Evolutionary conservation across 106 monocot genomes (phyloP), one percentile per base, ranked within the genome.

Genomic region (Phalaenopsis equestris): DNA sequence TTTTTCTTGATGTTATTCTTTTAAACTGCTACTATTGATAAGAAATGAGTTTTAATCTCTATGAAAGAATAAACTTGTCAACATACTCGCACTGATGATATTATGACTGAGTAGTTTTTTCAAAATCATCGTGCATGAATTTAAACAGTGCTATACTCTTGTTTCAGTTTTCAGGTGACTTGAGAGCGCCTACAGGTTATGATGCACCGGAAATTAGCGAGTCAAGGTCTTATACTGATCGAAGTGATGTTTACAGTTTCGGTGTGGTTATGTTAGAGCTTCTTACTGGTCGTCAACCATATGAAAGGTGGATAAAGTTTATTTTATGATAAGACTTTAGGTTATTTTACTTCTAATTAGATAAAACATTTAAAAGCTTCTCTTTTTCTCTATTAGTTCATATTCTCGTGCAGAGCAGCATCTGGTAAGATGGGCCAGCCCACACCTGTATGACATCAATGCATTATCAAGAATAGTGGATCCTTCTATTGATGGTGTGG

Each of bases 391-490:
- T 77, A 64, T 42, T 87, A 96, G 96, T 41, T 90, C 90, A n/a
- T 87, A 87, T 46, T 88, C 96, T 67, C 82, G 86, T 67, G 83
- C 80, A 41, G 90, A 93, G 81, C 86, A 88, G 49, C 84, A 93
- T 88, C 81, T 96, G 56, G 96, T 91, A 42, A 88, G 84, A 83
- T 96, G 96, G 96, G 91, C 91, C 74, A 86, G 81, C 61, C 85
- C 86, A 67, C 93, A 85, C 80, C 82, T 96, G 76, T 82, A 93
- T 82, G 96, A 96, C 84, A 91, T 96, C n/a, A 81, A 93, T 80
- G 85, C 86, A 30, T 68, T 96, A 64, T 86, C 87, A 3, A 86
- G 80, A 79, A 91, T 96, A 84, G 90, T 93, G 46, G 96, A 96
- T 88, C 91, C 91, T 78, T 86, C 85, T 79, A 84, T 96, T 46